Evolutionary conservation across 441 rosid species (phyloP).

Genomic region (Erysimum cheiri): DNA sequence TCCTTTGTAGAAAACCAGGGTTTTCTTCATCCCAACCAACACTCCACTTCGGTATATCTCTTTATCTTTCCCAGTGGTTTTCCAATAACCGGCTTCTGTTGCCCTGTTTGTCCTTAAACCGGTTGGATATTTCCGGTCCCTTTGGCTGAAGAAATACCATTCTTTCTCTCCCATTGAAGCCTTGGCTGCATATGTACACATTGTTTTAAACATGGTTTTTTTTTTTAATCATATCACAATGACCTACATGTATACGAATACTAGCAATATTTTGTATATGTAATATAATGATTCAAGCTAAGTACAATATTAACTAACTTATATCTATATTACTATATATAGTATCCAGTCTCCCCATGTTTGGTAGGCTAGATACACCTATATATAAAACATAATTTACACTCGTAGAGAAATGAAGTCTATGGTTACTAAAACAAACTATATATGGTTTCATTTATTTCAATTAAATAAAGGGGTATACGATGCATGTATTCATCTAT

Average conservation of each 20-base stretch:
- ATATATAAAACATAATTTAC: conserved; percentile 1
- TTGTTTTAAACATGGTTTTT: too few relatives aligned
- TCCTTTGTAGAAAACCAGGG: conserved; percentile 76
- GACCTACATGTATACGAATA: conserved; percentile 15
- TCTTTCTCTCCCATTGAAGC: conserved; percentile 86
- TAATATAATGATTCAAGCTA: conserved; percentile 16
- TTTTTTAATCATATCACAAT: too few relatives aligned
- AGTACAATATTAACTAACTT: conserved; percentile 7
- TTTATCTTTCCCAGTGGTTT: conserved; percentile 79
- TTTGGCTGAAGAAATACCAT: conserved; percentile 74
- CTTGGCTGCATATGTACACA: conserved; percentile 50
- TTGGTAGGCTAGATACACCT: conserved; percentile 45
- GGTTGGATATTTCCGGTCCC: conserved; percentile 77
- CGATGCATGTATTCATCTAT: neutral
- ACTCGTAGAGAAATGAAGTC: conserved; percentile 8
- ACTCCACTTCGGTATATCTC: conserved; percentile 58
- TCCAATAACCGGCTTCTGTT: conserved; percentile 80
- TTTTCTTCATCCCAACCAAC: conserved; percentile 80
- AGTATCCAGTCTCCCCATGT: conserved; percentile 35
- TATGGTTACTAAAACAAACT: conserved; percentile 10
- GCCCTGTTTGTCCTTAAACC: conserved; percentile 83
- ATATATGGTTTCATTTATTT: conserved; percentile 23
- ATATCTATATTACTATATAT: neutral
- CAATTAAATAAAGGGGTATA: conserved; percentile 15
- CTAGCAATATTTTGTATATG: neutral